Base-by-base conservation (phyloP, 768 basidiomycete species). In the Pulveroboletus ravenelii region DNA sequence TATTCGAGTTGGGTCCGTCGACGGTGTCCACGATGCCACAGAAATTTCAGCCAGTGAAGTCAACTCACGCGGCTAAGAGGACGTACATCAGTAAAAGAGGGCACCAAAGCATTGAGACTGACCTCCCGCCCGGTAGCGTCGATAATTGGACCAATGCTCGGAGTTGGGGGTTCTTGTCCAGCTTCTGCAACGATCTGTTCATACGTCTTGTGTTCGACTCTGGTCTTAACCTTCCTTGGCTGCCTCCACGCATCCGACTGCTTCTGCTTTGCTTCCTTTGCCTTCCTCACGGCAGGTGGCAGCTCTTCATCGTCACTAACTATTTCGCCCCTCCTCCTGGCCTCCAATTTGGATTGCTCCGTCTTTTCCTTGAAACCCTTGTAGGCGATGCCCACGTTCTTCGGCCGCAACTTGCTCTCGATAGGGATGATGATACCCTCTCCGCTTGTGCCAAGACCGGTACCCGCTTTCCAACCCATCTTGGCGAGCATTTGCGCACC, bases 81-180 rank as follows among this genome's bases (percentile, higher is more conserved):
- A 55, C 44, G 52, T 38, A 14, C 20, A 31, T 58, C 36, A 57
- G 32, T 48, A 18, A 38, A 47, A 29, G 34, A 20, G 41, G 32
- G 47, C 37, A 23, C 15, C 20, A 18, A 47, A 41, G 30, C 9
- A 39, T 41, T 41, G 10, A 10, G 20, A 77, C 87, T 51, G 66
- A 94, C 93, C 55, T 89, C 89, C 49, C 90, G 89, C 25, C 96
- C 93, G 17, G 92, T 88, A 15, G 94, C 91, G 69, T 99, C 96
- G 50, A 97, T 90, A 35, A 99, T 93, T 61, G 86, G 82, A 3
- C 93, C 96, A 42, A 93, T 65, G 7, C 83, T 81, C 2, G 80
- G 61, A 3, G 71, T 58, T 8, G 75, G 59, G 0, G 72, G 67
- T 32, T 84, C 80, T 53, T 82, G 76, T 0, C 87, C 90, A 20